Base-by-base conservation (phyloP, 75 land plant genomes). In the Chamaecyparis obtusa region DNA sequence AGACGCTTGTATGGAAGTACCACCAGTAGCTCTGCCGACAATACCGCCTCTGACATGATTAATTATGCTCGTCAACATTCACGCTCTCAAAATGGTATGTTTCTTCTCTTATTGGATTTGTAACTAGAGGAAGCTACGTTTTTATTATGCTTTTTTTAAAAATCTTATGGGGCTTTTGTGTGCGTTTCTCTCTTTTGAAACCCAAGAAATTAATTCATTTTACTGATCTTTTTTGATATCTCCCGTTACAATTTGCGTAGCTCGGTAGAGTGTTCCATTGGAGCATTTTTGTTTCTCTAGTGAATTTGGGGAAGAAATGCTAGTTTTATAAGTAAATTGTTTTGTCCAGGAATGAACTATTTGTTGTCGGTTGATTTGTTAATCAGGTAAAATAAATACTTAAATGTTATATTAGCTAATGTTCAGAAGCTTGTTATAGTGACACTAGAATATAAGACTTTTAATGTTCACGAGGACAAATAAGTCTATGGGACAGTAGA, bases 11-110 rank as follows among this genome's bases (percentile, higher is more conserved):
- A 43, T 9, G 83, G 83, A 43, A 81, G 14, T 51, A 81, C 32
- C 83, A 81, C 30, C 83, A 81, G 32, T 49, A 5, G 27, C 41
- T 81, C 83, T 11, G 83, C 83, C 4, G 83, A 81, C 41, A 41
- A 24, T 81, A 81, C 83, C 27, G 83, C 51, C 83, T 44, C 30
- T 27, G 83, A 81, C 7, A 81, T 81, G 83, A n/a, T 81, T 46
- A 81, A 81, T n/a, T 81, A 81, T 46, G 83, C 83, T 46, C 83
- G 51, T n/a, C 30, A 6, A 21, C 83, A 81, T 81, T 81, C 83
- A 4, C 83, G 32, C 51, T 46, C 83, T 81, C 49, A 19, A 81
- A 81, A 81, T 81, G 51, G 83, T 81, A 81, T 37, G 3, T 24
- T 39, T 41, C 17, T 78, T 32, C 24, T 41, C 39, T 41, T 39